A percentile compares a stretch with the other conserved stretches of the same genome.
phyloP scores from a whole-genome alignment of 1,139 yeast species.

The Debaryomycetaceae sp. region DNA sequence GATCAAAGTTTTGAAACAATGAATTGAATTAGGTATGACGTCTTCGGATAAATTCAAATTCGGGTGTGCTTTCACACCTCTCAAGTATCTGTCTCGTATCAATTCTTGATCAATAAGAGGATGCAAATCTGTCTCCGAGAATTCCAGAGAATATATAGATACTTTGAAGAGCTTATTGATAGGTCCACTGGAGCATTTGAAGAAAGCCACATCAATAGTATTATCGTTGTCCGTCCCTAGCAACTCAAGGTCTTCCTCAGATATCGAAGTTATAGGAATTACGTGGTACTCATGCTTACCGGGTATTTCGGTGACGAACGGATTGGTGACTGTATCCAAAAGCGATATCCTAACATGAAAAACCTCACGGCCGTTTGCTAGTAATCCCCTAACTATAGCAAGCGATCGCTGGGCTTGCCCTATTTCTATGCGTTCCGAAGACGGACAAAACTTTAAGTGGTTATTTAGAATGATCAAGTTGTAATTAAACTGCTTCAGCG shows the following conservation, averaged over 20 bases:
- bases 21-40: conserved; percentile 46
- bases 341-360: conserved; percentile 32
- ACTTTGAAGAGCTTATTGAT: conserved; percentile 31
- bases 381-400: conserved; percentile 32
- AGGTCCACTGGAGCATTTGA: conserved; percentile 23
- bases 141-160: conserved; percentile 30
- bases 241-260: conserved; percentile 24
- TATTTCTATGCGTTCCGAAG: conserved; percentile 18
- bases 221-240: conserved; percentile 11
- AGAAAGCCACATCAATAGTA: conserved; percentile 35
- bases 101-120: conserved; percentile 22
- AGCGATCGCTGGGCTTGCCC: conserved; percentile 17
- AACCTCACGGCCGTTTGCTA: conserved; percentile 19
- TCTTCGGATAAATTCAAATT: conserved; percentile 24
- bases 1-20: conserved; percentile 54
- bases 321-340: conserved; percentile 24
- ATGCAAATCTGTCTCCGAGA: conserved; percentile 21
- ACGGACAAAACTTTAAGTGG: conserved; percentile 26
- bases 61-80: conserved; percentile 25
- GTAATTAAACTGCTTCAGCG: conserved; percentile 10
- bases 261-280: conserved; percentile 21
- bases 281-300: conserved; percentile 39
- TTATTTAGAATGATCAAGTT: conserved; percentile 33
- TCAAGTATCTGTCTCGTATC: conserved; percentile 28
- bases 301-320: conserved; percentile 14